phyloP scores from a whole-genome alignment of 371 early-diverging fungal species.

The Umbelopsis sp. region DNA sequence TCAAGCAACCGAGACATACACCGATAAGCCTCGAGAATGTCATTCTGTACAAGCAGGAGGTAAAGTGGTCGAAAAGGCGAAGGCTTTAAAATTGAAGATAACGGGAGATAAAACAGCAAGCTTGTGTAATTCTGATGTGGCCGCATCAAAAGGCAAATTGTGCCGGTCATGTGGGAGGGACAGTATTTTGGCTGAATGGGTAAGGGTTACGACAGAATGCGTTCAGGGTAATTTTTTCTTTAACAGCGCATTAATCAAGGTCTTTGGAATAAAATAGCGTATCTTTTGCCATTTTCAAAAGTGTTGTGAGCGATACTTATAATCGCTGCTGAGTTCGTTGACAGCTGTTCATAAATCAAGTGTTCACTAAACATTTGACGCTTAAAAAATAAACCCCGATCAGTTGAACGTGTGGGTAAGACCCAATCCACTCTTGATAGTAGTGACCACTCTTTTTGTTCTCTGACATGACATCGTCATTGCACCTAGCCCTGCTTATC shows the following conservation, averaged over 20 bases:
- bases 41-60: neutral
- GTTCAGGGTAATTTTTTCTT: neutral
- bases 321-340: too few species aligned
- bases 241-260: neutral
- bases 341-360: too few species aligned
- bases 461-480: neutral
- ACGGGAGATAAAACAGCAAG: neutral
- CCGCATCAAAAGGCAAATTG: slow-evolving; percentile 4
- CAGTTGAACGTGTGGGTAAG: too few species aligned
- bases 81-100: neutral
- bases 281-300: too few species aligned
- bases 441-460: neutral
- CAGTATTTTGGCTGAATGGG: neutral
- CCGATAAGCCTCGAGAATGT: slow-evolving; percentile 10
- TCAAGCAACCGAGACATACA: neutral
- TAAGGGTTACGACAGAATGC: neutral
- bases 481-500: slow-evolving; percentile 49
- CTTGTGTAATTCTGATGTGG: slow-evolving; percentile 2
- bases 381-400: too few species aligned
- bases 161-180: neutral
- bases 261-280: too few species aligned
- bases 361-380: too few species aligned
- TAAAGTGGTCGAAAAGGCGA: neutral
- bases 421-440: too few species aligned
- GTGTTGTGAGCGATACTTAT: too few species aligned